Evolutionary conservation across 225 moss, liverwort and hornwort genomes (phyloP).

Genomic region (Takakia lepidozioides): DNA sequence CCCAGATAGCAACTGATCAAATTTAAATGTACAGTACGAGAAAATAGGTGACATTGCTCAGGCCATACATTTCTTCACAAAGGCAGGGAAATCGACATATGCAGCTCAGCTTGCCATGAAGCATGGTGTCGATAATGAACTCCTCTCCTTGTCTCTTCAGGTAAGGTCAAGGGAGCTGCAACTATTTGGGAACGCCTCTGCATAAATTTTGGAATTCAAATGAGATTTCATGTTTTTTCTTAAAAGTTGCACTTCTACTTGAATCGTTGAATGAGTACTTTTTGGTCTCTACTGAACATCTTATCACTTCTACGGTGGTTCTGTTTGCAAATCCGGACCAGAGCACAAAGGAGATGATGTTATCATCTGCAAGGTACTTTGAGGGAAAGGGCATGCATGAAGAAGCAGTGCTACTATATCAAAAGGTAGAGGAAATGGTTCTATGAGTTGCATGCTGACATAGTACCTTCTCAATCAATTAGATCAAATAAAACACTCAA

Average conservation of each 20-base stretch:
- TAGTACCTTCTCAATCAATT: no score
- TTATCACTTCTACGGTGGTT: no score
- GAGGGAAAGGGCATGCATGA: conserved; percentile 59
- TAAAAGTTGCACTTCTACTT: no score
- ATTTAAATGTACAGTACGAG: conserved; percentile 81
- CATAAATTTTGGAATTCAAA: no score
- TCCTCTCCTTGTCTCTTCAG: conserved; percentile 83
- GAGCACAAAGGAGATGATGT: conserved; percentile 85
- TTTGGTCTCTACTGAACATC: no score
- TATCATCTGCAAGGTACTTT: conserved; percentile 69
- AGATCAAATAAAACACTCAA: no score
- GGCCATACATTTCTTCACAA: conserved; percentile 74
- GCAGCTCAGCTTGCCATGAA: conserved; percentile 86
- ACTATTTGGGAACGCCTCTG: no score
- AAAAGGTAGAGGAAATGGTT: conserved; percentile 74
- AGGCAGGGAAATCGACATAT: conserved; percentile 69
- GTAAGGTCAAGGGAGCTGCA: conserved; percentile 15
- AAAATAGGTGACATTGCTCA: conserved; percentile 64
- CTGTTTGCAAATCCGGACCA: no score
- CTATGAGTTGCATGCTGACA: no score
- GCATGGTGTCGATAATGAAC: conserved; percentile 71
- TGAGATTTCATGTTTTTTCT: no score
- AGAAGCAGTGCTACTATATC: conserved; percentile 85
- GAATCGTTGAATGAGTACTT: no score
- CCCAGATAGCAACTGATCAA: no score